Evolutionary conservation across 164 flowering plant genomes (phyloP).

Genomic region (Vitis rotundifolia): DNA sequence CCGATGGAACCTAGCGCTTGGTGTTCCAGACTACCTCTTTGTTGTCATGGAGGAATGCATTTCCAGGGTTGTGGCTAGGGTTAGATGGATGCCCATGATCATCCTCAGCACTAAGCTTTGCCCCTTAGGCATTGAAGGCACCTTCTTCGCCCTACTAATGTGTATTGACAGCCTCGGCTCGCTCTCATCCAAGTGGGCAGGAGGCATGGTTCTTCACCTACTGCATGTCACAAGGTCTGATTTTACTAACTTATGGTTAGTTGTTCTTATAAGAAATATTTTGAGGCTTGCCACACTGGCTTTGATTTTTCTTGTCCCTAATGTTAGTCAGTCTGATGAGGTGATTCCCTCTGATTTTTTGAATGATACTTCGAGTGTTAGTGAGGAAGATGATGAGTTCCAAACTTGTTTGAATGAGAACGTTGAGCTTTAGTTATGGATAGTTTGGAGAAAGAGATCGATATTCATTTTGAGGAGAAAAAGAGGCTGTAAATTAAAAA

Average conservation of each 20-base stretch:
- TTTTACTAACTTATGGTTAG: slow-evolving; percentile 66
- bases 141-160: slow-evolving; percentile 80
- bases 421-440: slow-evolving; percentile 9
- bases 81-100: slow-evolving; percentile 79
- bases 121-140: slow-evolving; percentile 75
- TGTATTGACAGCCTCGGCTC: slow-evolving; percentile 69
- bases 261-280: slow-evolving; percentile 41
- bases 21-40: slow-evolving; percentile 66
- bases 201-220: slow-evolving; percentile 61
- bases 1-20: slow-evolving; percentile 58
- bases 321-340: slow-evolving; percentile 36
- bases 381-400: slow-evolving; percentile 27
- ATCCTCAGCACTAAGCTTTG: slow-evolving; percentile 66
- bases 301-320: slow-evolving; percentile 67
- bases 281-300: slow-evolving; percentile 50
- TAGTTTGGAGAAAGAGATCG: no score
- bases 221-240: slow-evolving; percentile 65
- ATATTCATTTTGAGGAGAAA: neutral
- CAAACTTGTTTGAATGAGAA: slow-evolving; percentile 40
- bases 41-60: slow-evolving; percentile 56
- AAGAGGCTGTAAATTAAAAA: neutral
- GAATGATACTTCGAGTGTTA: neutral
- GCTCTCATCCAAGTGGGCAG: slow-evolving; percentile 56
- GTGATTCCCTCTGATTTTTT: slow-evolving; percentile 35
- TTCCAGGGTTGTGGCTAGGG: slow-evolving; percentile 35